phyloP scores from a whole-genome alignment of 2,329 filamentous ascomycete species.

The Aspergillus texensis region DNA sequence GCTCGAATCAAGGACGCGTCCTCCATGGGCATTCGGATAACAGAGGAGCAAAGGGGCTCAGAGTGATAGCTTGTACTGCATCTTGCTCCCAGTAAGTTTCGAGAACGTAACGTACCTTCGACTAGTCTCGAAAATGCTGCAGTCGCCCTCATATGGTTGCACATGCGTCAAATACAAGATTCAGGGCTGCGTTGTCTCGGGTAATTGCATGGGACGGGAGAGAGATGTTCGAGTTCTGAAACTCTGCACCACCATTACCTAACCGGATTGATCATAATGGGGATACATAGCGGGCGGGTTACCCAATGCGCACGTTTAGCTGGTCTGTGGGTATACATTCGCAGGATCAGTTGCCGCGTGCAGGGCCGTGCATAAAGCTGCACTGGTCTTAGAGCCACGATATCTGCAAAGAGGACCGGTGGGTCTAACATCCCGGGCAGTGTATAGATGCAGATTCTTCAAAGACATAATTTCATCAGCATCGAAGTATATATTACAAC shows the following conservation, averaged over 20 bases:
- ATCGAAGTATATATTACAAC: background rate
- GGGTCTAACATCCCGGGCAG: background rate
- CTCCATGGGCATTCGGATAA: background rate
- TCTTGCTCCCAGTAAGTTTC: background rate
- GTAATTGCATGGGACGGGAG: slow-evolving; percentile 12
- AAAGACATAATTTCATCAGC: background rate
- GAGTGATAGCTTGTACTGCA: background rate
- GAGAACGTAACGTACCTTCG: background rate
- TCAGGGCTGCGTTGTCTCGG: slow-evolving; percentile 12
- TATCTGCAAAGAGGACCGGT: background rate
- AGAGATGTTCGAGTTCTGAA: slow-evolving; percentile 8
- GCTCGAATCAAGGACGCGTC: background rate
- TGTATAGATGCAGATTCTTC: background rate
- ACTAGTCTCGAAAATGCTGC: background rate
- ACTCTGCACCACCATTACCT: background rate
- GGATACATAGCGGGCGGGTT: slow-evolving; percentile 1
- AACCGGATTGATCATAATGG: slow-evolving; percentile 2
- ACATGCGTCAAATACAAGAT: slow-evolving; percentile 2
- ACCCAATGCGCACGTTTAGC: slow-evolving; percentile 5
- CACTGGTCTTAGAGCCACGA: background rate
- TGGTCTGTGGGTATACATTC: slow-evolving; percentile 1
- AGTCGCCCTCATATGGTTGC: background rate
- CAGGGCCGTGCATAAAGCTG: slow-evolving; percentile 7
- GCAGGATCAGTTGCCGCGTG: slow-evolving; percentile 3
- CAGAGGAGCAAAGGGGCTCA: background rate